Evolutionary conservation across 1,139 yeast species (phyloP).

Genomic region (Yamadazyma oceani): DNA sequence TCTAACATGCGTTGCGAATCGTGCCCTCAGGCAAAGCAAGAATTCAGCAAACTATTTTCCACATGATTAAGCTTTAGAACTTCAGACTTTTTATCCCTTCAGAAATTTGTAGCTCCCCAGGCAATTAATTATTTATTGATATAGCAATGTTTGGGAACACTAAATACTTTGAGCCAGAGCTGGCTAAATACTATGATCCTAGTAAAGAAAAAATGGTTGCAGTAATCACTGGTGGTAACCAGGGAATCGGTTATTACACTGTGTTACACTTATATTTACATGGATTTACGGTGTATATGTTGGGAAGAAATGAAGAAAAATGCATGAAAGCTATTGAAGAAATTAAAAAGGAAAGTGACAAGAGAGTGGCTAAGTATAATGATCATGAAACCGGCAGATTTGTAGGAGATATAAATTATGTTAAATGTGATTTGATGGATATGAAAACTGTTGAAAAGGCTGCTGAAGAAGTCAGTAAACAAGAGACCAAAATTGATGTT

Average conservation of each 20-base stretch:
- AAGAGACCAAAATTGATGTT: constrained; percentile 32
- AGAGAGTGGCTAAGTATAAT: constrained; percentile 16
- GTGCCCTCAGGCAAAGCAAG: no score
- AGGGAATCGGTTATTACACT: constrained; percentile 47
- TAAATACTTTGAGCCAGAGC: constrained; percentile 22
- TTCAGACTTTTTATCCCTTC: no score
- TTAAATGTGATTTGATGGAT: constrained; percentile 35
- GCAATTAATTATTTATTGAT: no score
- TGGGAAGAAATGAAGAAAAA: constrained; percentile 40
- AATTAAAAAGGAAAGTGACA: constrained; percentile 26
- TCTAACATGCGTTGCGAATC: no score
- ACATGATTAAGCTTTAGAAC: no score
- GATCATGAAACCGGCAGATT: constrained; percentile 16
- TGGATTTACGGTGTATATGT: constrained; percentile 42
- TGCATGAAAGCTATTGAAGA: constrained; percentile 37
- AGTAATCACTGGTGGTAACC: constrained; percentile 45
- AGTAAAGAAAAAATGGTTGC: constrained; percentile 37
- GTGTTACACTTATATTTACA: constrained; percentile 43
- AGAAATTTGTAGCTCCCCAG: no score
- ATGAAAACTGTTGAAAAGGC: constrained; percentile 32
- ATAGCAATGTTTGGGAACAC: not conserved
- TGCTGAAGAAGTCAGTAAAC: constrained; percentile 23
- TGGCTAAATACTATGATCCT: constrained; percentile 37
- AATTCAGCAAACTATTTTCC: no score
- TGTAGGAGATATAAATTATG: constrained; percentile 29